Percentiles rank a stretch among this genome's conserved stretches.
These are phyloP conservation scores for Coemansia sp. DNA, from an alignment of 192 early-diverging fungal species.

Conservation along the genomic window DNA sequence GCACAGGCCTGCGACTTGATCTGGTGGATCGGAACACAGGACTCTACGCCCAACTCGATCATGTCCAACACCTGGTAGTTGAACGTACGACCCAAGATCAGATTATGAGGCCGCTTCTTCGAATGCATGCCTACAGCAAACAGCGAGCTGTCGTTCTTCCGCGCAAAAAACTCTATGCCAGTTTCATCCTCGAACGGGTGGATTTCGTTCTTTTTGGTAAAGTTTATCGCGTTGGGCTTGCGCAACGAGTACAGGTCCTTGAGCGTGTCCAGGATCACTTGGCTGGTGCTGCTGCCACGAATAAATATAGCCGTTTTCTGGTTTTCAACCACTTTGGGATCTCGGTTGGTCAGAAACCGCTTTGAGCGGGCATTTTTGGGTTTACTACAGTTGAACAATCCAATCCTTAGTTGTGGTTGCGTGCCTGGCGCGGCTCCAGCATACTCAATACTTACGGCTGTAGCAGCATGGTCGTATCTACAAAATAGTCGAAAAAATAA, in stretches of 20 bases:
- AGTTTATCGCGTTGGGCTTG: conserved; percentile 83
- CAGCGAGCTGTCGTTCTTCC: conserved; percentile 92
- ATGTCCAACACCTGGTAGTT: conserved; percentile 93
- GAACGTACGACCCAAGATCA: conserved; percentile 88
- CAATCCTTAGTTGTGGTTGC: too few species aligned
- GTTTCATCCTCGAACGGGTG: conserved; percentile 95
- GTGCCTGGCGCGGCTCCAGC: background rate
- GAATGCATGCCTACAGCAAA: conserved; percentile 88
- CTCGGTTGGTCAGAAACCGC: conserved; percentile 82
- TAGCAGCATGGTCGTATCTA: conserved; percentile 7
- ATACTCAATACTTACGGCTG: conserved; percentile 7
- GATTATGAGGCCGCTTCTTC: conserved; percentile 95
- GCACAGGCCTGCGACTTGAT: conserved; percentile 74
- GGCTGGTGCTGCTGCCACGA: conserved; percentile 80
- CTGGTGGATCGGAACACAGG: conserved; percentile 64
- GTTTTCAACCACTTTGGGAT: conserved; percentile 88
- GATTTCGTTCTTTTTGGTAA: conserved; percentile 93
- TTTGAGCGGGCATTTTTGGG: conserved; percentile 86
- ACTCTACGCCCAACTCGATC: conserved; percentile 86
- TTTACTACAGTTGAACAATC: conserved; percentile 48
- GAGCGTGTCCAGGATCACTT: conserved; percentile 79
- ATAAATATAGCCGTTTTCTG: conserved; percentile 89
- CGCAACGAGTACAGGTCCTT: conserved; percentile 90
- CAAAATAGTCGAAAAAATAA: conserved; percentile 8
- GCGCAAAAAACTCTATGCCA: conserved; percentile 88